Evolutionary conservation across 2,329 filamentous ascomycete species (phyloP).

Genomic region (Alternaria brassicicola): DNA sequence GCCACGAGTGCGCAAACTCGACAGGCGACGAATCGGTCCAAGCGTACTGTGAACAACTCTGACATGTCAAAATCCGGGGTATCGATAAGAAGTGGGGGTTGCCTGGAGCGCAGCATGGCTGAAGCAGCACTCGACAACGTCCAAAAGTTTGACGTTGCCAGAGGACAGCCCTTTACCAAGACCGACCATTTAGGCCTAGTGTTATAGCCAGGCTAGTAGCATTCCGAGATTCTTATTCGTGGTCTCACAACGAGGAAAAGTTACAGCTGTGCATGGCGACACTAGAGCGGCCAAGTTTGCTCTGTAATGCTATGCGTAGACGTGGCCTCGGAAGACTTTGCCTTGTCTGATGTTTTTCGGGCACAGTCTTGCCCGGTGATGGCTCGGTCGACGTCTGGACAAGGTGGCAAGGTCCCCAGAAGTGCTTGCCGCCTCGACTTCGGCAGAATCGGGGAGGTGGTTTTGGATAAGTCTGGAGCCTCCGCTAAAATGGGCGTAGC

Average conservation of each 20-base stretch:
- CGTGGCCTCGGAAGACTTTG: background rate
- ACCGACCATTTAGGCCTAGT: background rate
- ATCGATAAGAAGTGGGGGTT: slow-evolving; percentile 33
- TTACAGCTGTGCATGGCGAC: background rate
- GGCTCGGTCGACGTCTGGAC: slow-evolving; percentile 8
- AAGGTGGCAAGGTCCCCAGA: slow-evolving; percentile 24
- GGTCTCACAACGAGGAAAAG: background rate
- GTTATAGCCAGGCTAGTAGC: no score
- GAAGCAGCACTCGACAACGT: background rate
- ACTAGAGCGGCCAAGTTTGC: background rate
- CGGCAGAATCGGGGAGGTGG: slow-evolving; percentile 31
- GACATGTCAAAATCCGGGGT: slow-evolving; percentile 33
- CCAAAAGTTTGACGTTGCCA: background rate
- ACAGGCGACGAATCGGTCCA: slow-evolving; percentile 28
- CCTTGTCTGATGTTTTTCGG: background rate
- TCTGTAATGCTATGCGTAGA: background rate
- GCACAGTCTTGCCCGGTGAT: background rate
- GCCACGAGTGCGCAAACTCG: background rate
- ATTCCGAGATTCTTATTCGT: background rate
- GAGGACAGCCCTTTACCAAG: background rate
- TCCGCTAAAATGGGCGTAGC: slow-evolving; percentile 37
- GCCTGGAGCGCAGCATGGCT: slow-evolving; percentile 19
- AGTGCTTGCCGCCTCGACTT: slow-evolving; percentile 20
- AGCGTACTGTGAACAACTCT: slow-evolving; percentile 37
- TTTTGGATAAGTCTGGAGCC: slow-evolving; percentile 28